Percentiles rank a stretch among this genome's conserved stretches.
phyloP scores from a whole-genome alignment of 345 rosid species.

The Eucalyptus polyanthemos region DNA sequence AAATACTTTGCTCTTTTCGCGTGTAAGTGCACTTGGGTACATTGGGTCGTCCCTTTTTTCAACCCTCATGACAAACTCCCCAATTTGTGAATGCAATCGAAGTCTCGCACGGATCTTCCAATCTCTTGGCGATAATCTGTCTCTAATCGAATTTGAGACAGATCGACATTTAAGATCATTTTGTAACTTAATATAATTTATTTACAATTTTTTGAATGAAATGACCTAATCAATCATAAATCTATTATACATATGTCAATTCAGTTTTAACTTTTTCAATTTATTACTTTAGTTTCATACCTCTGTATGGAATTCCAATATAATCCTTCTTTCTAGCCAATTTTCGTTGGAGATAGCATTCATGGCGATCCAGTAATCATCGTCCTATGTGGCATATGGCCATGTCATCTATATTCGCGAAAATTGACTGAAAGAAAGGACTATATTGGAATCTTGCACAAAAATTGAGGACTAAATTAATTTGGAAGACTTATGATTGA shows the following conservation, averaged over 20 bases:
- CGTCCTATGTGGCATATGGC: no score
- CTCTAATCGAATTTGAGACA: neutral
- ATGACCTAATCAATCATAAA: neutral
- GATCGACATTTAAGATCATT: neutral
- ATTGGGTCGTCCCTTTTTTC: neutral
- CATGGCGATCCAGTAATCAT: rapidly evolving
- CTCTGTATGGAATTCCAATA: neutral
- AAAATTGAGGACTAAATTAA: neutral
- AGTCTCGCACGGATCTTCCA: neutral
- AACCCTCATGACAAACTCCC: neutral
- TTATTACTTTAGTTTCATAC: neutral
- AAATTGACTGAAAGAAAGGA: no score
- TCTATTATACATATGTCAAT: rapidly evolving
- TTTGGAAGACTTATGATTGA: neutral
- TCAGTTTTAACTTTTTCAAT: rapidly evolving
- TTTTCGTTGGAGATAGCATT: neutral
- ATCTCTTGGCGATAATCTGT: neutral
- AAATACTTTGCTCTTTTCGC: neutral
- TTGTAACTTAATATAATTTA: neutral
- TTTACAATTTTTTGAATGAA: neutral
- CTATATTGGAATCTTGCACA: neutral
- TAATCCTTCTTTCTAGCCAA: neutral
- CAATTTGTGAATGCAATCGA: neutral
- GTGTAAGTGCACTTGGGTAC: neutral
- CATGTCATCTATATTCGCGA: no score